These are phyloP conservation scores for Elsinoe australis DNA, from an alignment of 2,329 filamentous ascomycete genomes.

Conservation along the genomic window DNA sequence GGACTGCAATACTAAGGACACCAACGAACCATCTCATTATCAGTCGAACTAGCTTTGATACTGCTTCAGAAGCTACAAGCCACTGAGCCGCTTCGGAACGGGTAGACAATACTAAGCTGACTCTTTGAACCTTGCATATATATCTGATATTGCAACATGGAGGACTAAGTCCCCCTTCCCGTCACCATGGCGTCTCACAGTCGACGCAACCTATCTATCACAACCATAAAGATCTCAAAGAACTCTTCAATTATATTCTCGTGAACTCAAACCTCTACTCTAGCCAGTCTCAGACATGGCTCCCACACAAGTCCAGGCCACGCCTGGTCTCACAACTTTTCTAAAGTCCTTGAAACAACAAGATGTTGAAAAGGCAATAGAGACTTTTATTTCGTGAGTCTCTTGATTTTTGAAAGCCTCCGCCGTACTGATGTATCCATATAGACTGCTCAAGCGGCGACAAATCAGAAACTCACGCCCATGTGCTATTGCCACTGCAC, in stretches of 20 bases:
- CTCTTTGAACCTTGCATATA: slow-evolving; percentile 5
- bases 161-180: slow-evolving; percentile 15
- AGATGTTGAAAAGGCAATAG: slow-evolving; percentile 71
- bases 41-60: too few relatives aligned
- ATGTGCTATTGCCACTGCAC: slow-evolving; percentile 84
- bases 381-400: slow-evolving; percentile 71
- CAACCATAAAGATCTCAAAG: background rate
- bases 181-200: slow-evolving; percentile 11
- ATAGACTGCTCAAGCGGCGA: slow-evolving; percentile 75
- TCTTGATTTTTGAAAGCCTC: slow-evolving; percentile 10
- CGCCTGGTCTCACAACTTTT: slow-evolving; percentile 70
- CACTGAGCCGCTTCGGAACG: too few relatives aligned
- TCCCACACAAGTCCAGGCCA: slow-evolving; percentile 33
- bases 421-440: slow-evolving; percentile 14
- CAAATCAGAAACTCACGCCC: slow-evolving; percentile 83
- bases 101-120: slow-evolving; percentile 4
- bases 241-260: background rate
- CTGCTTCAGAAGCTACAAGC: too few relatives aligned
- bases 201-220: background rate
- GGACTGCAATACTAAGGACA: too few relatives aligned
- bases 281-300: background rate
- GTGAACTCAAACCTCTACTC: background rate
- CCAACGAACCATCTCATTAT: too few relatives aligned
- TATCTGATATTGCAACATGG: slow-evolving; percentile 14
- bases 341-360: slow-evolving; percentile 70